Evolutionary conservation across 768 basidiomycete genomes (phyloP).

Genomic region (Trametes sanguinea): DNA sequence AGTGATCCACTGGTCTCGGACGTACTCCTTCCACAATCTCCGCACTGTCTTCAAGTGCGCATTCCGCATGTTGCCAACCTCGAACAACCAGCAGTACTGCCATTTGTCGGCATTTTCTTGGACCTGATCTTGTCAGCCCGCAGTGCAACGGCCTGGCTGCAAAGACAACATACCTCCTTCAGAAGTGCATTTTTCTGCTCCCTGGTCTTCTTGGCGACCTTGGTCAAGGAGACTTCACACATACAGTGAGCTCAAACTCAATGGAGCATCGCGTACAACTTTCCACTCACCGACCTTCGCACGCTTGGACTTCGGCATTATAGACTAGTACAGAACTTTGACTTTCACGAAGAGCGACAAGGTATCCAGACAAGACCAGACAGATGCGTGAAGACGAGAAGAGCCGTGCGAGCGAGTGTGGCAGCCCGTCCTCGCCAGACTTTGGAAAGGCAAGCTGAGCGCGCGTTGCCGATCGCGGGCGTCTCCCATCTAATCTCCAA

Average conservation of each 20-base stretch:
- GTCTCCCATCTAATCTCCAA: conserved; percentile 27
- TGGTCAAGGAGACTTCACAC: conserved; percentile 80
- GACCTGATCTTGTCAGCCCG: conserved; percentile 48
- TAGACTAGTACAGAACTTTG: background rate
- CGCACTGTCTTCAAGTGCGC: conserved; percentile 92
- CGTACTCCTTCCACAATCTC: conserved; percentile 90
- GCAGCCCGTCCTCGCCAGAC: conserved; percentile 3
- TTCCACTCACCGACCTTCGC: conserved; percentile 68
- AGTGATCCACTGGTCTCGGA: conserved; percentile 6
- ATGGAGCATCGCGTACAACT: too few relatives aligned
- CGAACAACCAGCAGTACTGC: conserved; percentile 94
- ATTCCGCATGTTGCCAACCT: conserved; percentile 95
- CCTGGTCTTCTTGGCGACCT: conserved; percentile 90
- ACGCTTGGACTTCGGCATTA: conserved; percentile 90
- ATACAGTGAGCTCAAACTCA: conserved; percentile 8
- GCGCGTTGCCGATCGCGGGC: conserved; percentile 12
- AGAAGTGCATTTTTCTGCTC: conserved; percentile 88
- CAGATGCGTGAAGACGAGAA: background rate
- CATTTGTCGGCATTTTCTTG: conserved; percentile 86
- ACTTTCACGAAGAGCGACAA: background rate
- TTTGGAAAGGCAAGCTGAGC: conserved; percentile 2
- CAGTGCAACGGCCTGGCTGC: background rate
- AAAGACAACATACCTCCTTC: conserved; percentile 56
- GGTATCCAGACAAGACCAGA: background rate
- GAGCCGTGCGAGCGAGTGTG: background rate